Evolutionary conservation across 2,329 filamentous ascomycete species (phyloP).

Genomic region (Coccinonectria pachysandricola): DNA sequence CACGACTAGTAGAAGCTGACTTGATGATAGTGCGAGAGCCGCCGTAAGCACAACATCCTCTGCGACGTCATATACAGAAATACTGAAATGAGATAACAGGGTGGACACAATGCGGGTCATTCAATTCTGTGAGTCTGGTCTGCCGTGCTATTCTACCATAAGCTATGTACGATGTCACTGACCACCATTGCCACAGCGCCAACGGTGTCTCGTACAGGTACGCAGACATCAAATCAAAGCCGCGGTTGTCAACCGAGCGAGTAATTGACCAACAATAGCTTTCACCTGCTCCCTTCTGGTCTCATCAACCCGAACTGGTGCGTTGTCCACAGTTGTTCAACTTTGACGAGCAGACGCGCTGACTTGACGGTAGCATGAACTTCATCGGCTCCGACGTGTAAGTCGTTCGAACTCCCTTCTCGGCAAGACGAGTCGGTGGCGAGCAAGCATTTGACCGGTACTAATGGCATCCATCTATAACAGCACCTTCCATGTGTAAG

Average conservation of each 20-base stretch:
- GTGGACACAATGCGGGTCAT: slow-evolving; percentile 18
- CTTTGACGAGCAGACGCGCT: slow-evolving; percentile 5
- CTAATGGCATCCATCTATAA: too few relatives aligned
- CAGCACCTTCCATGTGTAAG: too few relatives aligned
- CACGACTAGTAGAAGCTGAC: too few relatives aligned
- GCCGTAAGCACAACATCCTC: slow-evolving; percentile 18
- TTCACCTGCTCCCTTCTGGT: slow-evolving; percentile 57
- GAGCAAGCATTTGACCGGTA: too few relatives aligned
- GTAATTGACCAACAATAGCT: slow-evolving; percentile 28
- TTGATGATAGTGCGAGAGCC: slow-evolving; percentile 23
- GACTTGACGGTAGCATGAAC: slow-evolving; percentile 40
- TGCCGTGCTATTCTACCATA: slow-evolving; percentile 2
- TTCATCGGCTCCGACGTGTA: slow-evolving; percentile 61
- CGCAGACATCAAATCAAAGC: too few relatives aligned
- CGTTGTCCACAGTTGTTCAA: slow-evolving; percentile 6
- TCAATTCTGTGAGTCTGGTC: slow-evolving; percentile 5
- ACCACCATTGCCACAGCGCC: slow-evolving; percentile 11
- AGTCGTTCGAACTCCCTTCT: too few relatives aligned
- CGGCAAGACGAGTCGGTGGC: too few relatives aligned
- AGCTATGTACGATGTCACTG: slow-evolving; percentile 6
- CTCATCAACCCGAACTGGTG: slow-evolving; percentile 55
- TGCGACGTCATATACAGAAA: slow-evolving; percentile 13
- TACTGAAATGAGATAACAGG: slow-evolving; percentile 16
- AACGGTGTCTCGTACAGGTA: slow-evolving; percentile 28
- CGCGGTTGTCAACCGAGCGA: slow-evolving; percentile 6